Evolutionary conservation across 169 alveolate genomes (phyloP).

Genomic region (Plasmodium coatneyi): DNA sequence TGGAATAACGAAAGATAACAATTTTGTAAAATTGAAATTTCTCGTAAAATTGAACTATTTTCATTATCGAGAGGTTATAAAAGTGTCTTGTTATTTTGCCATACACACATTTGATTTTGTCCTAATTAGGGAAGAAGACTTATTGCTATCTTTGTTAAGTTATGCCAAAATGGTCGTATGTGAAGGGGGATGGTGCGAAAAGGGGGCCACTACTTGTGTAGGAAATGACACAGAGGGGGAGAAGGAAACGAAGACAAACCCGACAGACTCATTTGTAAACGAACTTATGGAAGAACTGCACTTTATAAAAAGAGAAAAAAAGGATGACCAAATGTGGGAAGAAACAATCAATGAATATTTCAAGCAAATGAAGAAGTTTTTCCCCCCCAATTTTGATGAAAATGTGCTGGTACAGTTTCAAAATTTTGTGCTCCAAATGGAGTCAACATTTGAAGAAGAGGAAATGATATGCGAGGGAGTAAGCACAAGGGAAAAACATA

Average conservation of each 20-base stretch:
- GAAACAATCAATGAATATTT: background rate
- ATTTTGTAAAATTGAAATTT: slow-evolving; percentile 32
- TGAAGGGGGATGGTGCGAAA: background rate
- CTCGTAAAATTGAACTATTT: slow-evolving; percentile 24
- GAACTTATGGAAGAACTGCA: slow-evolving; percentile 36
- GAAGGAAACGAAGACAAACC: background rate
- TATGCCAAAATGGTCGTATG: slow-evolving; percentile 17
- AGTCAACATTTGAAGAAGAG: background rate
- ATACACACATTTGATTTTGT: slow-evolving; percentile 58
- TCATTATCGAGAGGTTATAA: slow-evolving; percentile 31
- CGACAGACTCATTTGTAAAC: slow-evolving; percentile 14
- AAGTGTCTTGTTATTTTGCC: slow-evolving; percentile 25
- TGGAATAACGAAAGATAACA: slow-evolving; percentile 30
- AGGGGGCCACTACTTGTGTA: background rate
- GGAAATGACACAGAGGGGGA: background rate
- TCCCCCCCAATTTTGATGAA: slow-evolving; percentile 16
- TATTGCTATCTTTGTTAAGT: slow-evolving; percentile 27
- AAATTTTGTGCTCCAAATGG: slow-evolving; percentile 5
- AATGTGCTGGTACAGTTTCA: slow-evolving; percentile 7
- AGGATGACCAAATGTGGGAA: background rate
- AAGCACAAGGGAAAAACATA: background rate
- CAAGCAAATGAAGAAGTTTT: slow-evolving; percentile 12
- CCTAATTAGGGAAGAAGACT: slow-evolving; percentile 38
- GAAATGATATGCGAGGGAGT: background rate
- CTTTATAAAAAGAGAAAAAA: slow-evolving; percentile 11